Evolutionary conservation across 441 rosid genomes (phyloP), one percentile per base, ranked within the genome.

Genomic region (Brassica balearica): DNA sequence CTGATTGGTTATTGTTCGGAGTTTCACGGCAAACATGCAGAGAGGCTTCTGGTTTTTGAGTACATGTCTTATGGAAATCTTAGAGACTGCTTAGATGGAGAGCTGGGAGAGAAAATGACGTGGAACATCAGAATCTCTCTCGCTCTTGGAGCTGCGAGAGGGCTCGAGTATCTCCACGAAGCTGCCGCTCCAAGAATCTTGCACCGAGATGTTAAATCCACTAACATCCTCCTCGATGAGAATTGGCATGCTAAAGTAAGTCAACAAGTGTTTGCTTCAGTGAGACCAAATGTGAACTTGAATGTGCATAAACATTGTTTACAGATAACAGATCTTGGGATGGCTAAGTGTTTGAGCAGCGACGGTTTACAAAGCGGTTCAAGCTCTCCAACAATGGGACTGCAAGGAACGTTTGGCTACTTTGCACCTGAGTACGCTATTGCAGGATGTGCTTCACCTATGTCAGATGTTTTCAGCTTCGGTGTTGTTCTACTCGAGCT

Each of bases 401-500:
- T 95, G 85, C 98, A 93, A 81, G 99, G 99, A 25, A 93, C 98
- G 23, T 95, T 95, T 81, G 97, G 99, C 71, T 95, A 95, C 84
- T 93, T 95, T 85, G 99, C 98, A 9, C 99, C 99, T 7, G 98
- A 95, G 81, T 95, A 91, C 55, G 98, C 97, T 8, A 92, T 93
- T 72, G 83, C 92, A 59, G 98, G 99, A 83, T 88, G 96, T 80
- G 96, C 96, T 64, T 95, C 98, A 27, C 88, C 84, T 4, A 95
- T 92, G 92, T 92, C 99, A 3, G 99, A 95, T 80, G 99, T 95
- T 77, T 95, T 93, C 82, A 95, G 99, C 82, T 93, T 93, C 2
- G 99, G 99, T 62, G 99, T 95, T 22, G 99, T 95, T 78, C 88
- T 95, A 65, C 96, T 95, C 48, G 99, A 95, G 89, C 91, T 95